Base-by-base conservation (phyloP, 73 alveolate genomes). In the Uronychia binucleata region DNA sequence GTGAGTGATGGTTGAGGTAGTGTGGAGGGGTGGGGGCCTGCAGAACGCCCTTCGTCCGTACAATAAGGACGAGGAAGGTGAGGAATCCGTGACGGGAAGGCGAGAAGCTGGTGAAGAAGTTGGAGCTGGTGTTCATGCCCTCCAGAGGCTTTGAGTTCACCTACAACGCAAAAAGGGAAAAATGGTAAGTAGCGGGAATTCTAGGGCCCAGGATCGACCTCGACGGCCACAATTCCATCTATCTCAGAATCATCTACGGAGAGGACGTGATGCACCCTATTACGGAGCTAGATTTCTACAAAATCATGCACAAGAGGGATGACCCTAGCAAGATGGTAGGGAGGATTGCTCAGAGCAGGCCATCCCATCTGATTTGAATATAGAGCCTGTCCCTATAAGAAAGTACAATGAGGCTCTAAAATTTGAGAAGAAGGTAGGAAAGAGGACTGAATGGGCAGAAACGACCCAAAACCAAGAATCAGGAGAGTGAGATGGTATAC, bases 361-460 rank as follows among this genome's bases (percentile, higher is more conserved):
- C 19, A 46, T 46, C 19, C 91, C 91, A 28, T 79, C 80, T 1
- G 30, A 76, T 57, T n/a, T 77, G 81, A 77, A 77, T 27, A 85
- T 85, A 26, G 91, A 85, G 76, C 91, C 91, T 8, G 91, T 85
- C 0, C 91, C 86, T 11, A 85, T 85, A 1, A 75, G 74, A 31
- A 31, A 25, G 58, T 85, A 76, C 19, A 77, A 85, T 26, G 86
- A 85, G 30, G 81, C 57, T 28, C 28, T 26, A 5, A 77, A 46
- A 30, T 85, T 77, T 58, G 77, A 34, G 33, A 85, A 77, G 30
- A 77, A 75, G 28, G 88, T 81, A 81, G 34, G 5, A 28, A 67
- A 8, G 13, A 11, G 5, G 19, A 11, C 19, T 46, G 19, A 46
- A 46, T 11, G n/a, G 67, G 5, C 67, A 11, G 19, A 19, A 46